Base-by-base conservation (phyloP, 2,329 filamentous ascomycete genomes). In the Rhynchosporium graminicola region DNA sequence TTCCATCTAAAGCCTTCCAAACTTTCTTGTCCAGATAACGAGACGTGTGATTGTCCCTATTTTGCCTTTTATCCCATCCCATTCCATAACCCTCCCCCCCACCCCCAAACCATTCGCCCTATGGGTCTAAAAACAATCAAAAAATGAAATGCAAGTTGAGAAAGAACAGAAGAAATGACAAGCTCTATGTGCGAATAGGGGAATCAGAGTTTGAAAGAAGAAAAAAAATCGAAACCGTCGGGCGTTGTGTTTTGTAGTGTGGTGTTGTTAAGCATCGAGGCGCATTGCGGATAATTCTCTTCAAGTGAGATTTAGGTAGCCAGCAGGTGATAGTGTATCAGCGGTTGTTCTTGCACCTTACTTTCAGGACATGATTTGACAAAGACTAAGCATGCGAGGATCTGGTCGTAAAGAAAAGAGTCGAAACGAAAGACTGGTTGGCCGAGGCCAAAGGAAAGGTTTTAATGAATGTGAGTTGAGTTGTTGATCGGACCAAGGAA, bases 391-490 rank as follows among this genome's bases (percentile, higher is more conserved):
- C 54, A 42, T 46, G 43, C 42, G 33, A 36, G n/a, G 15, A 36
- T 48, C 62, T 63, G 52, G 48, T 45, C 42, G 13, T 47, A 57
- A 66, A 64, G 45, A 42, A 67, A 63, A 48, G 67, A 57, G 56
- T 64, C 12, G 50, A 64, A 66, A 43, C 50, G 62, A 69, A 36
- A 58, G 62, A 64, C 47, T 48, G 48, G 62, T n/a, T 66, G 65
- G 59, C 38, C 15, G 15, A 33, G 62, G 61, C 67, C 45, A 73
- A 74, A 69, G 70, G 73, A 69, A 74, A 75, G 36, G 7, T 64
- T 46, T 40, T 63, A 75, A 74, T 13, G 73, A 75, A 66, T 63
- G 74, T 64, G 63, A 47, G 56, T 57, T 57, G 57, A 60, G 57
- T 54, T 54, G 33, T 42, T 12, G 28, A 4, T 62, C 59, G 56